Evolutionary conservation across 2,329 filamentous ascomycete genomes (phyloP).

Genomic region (Sporothrix mexicana): DNA sequence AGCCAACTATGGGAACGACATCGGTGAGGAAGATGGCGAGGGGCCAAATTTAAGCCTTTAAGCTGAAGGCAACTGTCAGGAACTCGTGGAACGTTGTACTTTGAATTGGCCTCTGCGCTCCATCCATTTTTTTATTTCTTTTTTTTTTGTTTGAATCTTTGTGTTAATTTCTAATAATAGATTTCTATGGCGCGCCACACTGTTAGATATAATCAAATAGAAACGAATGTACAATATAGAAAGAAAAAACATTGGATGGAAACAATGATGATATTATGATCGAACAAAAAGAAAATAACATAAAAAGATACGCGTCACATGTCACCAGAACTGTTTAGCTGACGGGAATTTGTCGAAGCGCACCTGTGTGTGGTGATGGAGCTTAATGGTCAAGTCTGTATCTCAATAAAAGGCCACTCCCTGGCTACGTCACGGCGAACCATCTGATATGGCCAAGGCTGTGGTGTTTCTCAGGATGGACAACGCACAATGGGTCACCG

Average conservation of each 20-base stretch:
- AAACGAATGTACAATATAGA: neutral
- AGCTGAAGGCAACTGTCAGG: too few relatives aligned
- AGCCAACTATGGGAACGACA: neutral
- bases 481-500: neutral
- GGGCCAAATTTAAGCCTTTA: too few relatives aligned
- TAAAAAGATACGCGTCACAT: neutral
- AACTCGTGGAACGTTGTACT: too few relatives aligned
- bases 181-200: too few relatives aligned
- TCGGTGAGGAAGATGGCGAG: too few relatives aligned
- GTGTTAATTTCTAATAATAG: neutral
- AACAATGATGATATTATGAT: neutral
- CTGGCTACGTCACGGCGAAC: neutral
- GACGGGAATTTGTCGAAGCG: too few relatives aligned
- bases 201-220: too few relatives aligned
- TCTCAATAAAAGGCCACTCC: neutral
- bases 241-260: neutral
- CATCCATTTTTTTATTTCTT: neutral
- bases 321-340: neutral
- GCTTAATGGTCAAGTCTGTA: neutral
- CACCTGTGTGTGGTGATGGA: too few relatives aligned
- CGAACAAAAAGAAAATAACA: neutral
- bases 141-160: neutral
- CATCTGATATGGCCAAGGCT: neutral
- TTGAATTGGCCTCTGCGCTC: too few relatives aligned
- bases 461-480: neutral